These are phyloP conservation scores for Spencermartinsiella ligniputridi DNA, from an alignment of 1,139 yeast genomes.

Conservation along the genomic window DNA sequence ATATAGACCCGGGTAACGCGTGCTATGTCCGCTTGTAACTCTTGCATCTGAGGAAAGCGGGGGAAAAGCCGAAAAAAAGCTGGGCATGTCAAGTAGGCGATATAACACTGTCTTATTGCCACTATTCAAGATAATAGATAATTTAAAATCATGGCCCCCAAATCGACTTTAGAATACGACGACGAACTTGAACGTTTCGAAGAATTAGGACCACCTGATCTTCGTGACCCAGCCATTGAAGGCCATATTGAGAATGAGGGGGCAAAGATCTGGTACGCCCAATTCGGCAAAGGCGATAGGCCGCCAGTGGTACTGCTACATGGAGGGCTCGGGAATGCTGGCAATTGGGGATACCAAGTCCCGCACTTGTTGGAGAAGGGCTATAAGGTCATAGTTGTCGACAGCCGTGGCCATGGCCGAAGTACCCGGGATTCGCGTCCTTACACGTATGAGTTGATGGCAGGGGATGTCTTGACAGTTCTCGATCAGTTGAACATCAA, in stretches of 20 bases:
- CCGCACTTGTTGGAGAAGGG: slow-evolving; percentile 12
- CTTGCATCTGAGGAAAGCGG: no score
- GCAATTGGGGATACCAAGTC: slow-evolving; percentile 18
- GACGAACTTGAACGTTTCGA: neutral
- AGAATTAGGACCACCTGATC: neutral
- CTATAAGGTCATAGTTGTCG: slow-evolving; percentile 15
- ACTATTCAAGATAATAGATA: no score
- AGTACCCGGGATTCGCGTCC: slow-evolving; percentile 13
- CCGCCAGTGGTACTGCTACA: slow-evolving; percentile 13
- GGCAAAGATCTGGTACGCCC: neutral
- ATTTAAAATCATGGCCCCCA: neutral
- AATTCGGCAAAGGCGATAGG: slow-evolving; percentile 10
- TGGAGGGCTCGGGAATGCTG: slow-evolving; percentile 17
- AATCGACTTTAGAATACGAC: neutral
- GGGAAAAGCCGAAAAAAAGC: no score
- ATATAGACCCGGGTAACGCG: no score
- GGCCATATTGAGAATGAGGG: neutral
- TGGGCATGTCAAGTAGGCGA: no score
- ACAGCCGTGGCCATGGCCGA: slow-evolving; percentile 17
- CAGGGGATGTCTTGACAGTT: slow-evolving; percentile 11
- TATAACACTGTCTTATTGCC: no score
- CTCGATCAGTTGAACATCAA: slow-evolving; percentile 11
- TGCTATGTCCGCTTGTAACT: no score
- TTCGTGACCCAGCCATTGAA: neutral
- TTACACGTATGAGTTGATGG: slow-evolving; percentile 15